These are phyloP conservation scores for Mycena sanguinolenta DNA, from an alignment of 768 basidiomycete species.

Conservation along the genomic window DNA sequence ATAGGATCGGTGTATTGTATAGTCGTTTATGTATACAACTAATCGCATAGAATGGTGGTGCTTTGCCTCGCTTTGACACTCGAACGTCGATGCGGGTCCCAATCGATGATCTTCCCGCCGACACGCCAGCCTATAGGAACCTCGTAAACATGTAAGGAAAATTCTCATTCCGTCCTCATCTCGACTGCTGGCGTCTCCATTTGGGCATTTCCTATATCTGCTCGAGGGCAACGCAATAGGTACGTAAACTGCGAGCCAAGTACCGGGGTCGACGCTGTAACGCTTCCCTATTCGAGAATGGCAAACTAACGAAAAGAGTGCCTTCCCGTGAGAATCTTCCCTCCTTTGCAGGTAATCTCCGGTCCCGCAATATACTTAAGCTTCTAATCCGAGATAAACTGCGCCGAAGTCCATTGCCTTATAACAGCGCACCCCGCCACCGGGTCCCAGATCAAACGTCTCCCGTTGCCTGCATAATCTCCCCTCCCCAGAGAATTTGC, in stretches of 20 bases:
- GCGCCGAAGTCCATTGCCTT: conserved; percentile 25
- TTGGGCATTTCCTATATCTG: neutral
- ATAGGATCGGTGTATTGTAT: conserved; percentile 30
- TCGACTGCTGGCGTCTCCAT: neutral
- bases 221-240: neutral
- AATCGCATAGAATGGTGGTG: conserved; percentile 25
- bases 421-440: conserved; percentile 3
- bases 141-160: conserved; percentile 1
- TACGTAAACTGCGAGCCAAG: conserved; percentile 16
- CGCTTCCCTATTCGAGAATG: conserved; percentile 14
- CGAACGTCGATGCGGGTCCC: conserved; percentile 6
- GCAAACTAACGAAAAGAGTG: conserved; percentile 6
- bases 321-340: conserved; percentile 11
- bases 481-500: neutral
- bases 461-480: neutral
- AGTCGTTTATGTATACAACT: too few species aligned
- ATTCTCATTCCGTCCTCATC: neutral
- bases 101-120: neutral
- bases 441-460: neutral
- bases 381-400: conserved; percentile 21
- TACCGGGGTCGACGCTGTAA: conserved; percentile 8
- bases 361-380: conserved; percentile 17
- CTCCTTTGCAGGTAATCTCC: conserved; percentile 22
- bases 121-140: neutral
- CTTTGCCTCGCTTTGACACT: neutral